Evolutionary conservation across 208 protist genomes (phyloP).

Genomic region (Giardia muris): DNA sequence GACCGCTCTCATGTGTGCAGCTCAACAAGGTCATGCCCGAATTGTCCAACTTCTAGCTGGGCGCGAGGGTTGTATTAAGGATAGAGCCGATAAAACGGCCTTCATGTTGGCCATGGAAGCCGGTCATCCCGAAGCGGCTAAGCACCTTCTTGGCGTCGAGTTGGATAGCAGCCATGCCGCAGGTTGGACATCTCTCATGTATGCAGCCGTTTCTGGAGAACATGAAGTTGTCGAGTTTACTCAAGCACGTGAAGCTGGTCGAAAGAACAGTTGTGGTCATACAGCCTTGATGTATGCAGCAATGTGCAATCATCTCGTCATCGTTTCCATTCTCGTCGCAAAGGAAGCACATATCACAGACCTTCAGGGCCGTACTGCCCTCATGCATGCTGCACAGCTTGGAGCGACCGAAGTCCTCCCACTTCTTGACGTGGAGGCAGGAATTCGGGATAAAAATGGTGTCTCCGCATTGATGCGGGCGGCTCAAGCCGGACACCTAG

Average conservation of each 20-base stretch:
- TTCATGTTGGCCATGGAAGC: background rate
- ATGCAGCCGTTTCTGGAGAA: background rate
- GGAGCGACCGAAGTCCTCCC: background rate
- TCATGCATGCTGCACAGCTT: background rate
- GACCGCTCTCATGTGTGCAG: background rate
- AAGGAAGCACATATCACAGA: background rate
- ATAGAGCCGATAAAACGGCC: background rate
- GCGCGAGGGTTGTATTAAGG: background rate
- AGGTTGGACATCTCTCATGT: background rate
- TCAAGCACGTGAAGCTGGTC: background rate
- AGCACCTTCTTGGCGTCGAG: background rate
- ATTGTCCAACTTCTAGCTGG: background rate
- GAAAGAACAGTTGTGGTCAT: background rate
- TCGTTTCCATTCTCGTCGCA: background rate
- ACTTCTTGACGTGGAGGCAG: background rate
- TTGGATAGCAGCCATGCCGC: background rate
- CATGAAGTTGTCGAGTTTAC: background rate
- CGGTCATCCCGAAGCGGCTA: background rate
- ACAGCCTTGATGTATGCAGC: background rate
- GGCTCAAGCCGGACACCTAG: background rate
- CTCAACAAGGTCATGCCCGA: background rate
- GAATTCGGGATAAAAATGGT: background rate
- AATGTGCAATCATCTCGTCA: background rate
- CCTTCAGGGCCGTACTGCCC: background rate
- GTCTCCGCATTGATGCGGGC: background rate